These are phyloP conservation scores for Calocybe gangraenosa DNA, from an alignment of 768 basidiomycete species.

Conservation along the genomic window DNA sequence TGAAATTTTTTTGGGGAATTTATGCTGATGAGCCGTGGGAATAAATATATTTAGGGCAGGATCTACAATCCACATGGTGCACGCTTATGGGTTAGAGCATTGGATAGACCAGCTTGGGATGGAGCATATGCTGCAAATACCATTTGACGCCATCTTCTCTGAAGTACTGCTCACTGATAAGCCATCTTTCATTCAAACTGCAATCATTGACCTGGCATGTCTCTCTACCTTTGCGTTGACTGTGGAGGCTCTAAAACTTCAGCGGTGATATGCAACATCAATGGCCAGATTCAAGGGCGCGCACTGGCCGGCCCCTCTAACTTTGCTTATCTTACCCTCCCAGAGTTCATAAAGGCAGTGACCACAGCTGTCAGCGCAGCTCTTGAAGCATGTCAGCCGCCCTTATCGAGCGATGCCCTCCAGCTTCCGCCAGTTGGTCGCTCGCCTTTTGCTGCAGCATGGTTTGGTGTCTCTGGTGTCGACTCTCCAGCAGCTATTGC, in stretches of 20 bases:
- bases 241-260: slow-evolving; percentile 90
- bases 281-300: slow-evolving; percentile 62
- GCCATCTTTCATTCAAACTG: not conserved
- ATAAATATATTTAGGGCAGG: slow-evolving; percentile 35
- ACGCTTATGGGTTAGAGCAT: too few species aligned
- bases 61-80: too few species aligned
- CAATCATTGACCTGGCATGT: slow-evolving; percentile 34
- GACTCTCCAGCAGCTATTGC: slow-evolving; percentile 66
- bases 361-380: slow-evolving; percentile 48
- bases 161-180: too few species aligned
- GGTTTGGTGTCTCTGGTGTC: slow-evolving; percentile 82
- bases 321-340: slow-evolving; percentile 69
- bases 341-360: slow-evolving; percentile 56
- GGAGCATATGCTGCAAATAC: too few species aligned
- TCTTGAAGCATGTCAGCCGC: slow-evolving; percentile 40
- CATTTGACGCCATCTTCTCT: too few species aligned
- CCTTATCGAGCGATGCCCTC: slow-evolving; percentile 30
- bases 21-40: slow-evolving; percentile 27
- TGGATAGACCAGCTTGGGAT: too few species aligned
- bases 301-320: slow-evolving; percentile 79
- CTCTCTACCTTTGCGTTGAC: slow-evolving; percentile 77
- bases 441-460: slow-evolving; percentile 59
- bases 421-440: slow-evolving; percentile 30
- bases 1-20: slow-evolving; percentile 10
- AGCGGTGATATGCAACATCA: slow-evolving; percentile 56